These are phyloP conservation scores for Penicillium griseofulvum DNA, from an alignment of 2,329 filamentous ascomycete species.

Conservation along the genomic window DNA sequence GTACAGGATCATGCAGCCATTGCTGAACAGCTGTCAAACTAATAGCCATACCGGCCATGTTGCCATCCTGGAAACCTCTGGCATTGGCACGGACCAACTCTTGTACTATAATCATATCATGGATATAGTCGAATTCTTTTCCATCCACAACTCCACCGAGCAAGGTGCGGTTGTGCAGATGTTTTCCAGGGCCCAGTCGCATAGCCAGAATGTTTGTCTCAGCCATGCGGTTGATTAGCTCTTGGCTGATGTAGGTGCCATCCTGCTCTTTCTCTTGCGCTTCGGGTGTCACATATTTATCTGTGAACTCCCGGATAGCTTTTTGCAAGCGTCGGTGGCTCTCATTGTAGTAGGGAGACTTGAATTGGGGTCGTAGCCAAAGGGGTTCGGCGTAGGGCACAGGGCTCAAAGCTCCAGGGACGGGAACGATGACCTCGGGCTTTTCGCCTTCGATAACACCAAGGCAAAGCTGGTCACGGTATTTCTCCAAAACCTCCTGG, in stretches of 20 bases:
- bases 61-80: conserved; percentile 80
- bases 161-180: conserved; percentile 69
- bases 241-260: conserved; percentile 66
- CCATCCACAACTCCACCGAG: conserved; percentile 69
- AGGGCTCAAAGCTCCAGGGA: conserved; percentile 68
- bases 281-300: conserved; percentile 68
- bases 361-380: conserved; percentile 76
- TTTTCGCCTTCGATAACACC: conserved; percentile 73
- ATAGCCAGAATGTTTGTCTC: conserved; percentile 72
- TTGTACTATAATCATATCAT: conserved; percentile 73
- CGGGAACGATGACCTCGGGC: conserved; percentile 67
- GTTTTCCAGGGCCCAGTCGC: conserved; percentile 78
- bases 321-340: conserved; percentile 67
- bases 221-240: conserved; percentile 77
- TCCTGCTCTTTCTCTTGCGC: conserved; percentile 72
- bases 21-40: conserved; percentile 75
- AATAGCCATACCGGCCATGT: conserved; percentile 84
- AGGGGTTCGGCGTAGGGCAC: conserved; percentile 84
- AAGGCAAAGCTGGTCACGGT: conserved; percentile 67
- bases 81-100: conserved; percentile 70
- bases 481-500: conserved; percentile 83
- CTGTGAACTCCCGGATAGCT: conserved; percentile 70
- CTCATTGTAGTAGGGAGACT: conserved; percentile 76
- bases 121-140: conserved; percentile 83
- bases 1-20: conserved; percentile 66